Base-by-base conservation (phyloP, 2,329 filamentous ascomycete species). In the Xylariaceae sp. region DNA sequence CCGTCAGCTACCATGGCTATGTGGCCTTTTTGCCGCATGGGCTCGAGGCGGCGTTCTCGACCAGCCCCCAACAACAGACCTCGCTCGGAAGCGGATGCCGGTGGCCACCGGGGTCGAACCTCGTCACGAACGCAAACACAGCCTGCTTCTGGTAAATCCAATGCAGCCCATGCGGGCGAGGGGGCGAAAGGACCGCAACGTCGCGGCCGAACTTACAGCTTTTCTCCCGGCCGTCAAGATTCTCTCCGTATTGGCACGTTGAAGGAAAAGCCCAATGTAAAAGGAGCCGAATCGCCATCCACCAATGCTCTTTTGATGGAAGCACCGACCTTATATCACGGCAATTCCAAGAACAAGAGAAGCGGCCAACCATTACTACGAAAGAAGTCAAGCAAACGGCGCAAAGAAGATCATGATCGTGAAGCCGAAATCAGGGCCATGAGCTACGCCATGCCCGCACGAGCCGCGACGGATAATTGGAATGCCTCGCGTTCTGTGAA, bases 371-470 rank as follows among this genome's bases (percentile, higher is more conserved):
- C 86, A 54, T 77, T 88, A 34, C 75, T 83, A 55, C 83, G 86
- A 60, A 86, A 87, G 62, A 90, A 86, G 69, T 88, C 88, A 47
- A 92, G 85, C 77, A 95, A 90, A 75, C 84, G 88, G 67, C 86
- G 87, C 68, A 87, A 88, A 66, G 82, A 88, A 63, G 89, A 95
- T 63, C 84, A 85, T 70, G 81, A 88, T 60, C 83, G 93, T 59
- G 92, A 96, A 74, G 90, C 90, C 63, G 91, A 96, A 74, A 92
- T 97, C 70, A 89, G 87, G 71, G 86, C 90, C 56, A 90, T 97
- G 88, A 89, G 85, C 69, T 83, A 85, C 47, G 82, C 82, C 61
- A 82, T 87, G 65, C 86, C 89, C 4, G 76, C 86, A 56, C 83
- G 89, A 55, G 80, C 86, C 4, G 81, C 81, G 9, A 80, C 82